Base-by-base conservation (phyloP, 345 rosid species). In the Anastatica hierochuntica region DNA sequence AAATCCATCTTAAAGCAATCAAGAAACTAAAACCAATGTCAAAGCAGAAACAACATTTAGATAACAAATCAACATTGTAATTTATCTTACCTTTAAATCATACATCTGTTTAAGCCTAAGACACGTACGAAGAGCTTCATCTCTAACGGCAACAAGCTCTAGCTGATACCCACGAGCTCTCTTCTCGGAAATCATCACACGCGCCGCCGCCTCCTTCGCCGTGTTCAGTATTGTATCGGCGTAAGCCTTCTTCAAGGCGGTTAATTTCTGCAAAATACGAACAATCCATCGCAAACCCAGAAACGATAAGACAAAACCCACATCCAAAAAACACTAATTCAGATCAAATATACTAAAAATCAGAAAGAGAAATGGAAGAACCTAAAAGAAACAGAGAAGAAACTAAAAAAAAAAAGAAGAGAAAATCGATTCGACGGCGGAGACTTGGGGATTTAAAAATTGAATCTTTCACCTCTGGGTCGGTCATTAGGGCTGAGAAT, bases 141-240 rank as follows among this genome's bases (percentile, higher is more conserved):
- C 95, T 62, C 80, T 92, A 4, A 84, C 79, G 0, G 74, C 66
- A 14, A 62, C 67, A 4, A 88, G 85, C 75, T 92, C 98, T 34
- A 67, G 77, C 66, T 83, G 86, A 62, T 58, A 74, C 43, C 77
- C 79, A 46, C 74, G 62, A 56, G 90, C 78, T 59, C 74, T 92
- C 70, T 74, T 78, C 77, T 92, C 98, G 14, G 96, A 81, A 45
- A 69, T 73, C 80, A 84, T 75, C 63, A 84, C 79, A 70, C 94
- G 81, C 44, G 82, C 89, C 59, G 96, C 95, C 47, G 96, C 90
- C 59, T 92, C 98, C 74, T 81, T 90, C 12, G 94, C 89, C 11
- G 94, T 77, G 62, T 82, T 88, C 70, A 88, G 72, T 33, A 90
- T 81, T 45, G 84, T 83, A 53, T 84, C 96, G 53, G 98, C 98